These are phyloP conservation scores for Pythium vanterpoolii DNA, from an alignment of 352 stramenopile species.

Conservation along the genomic window DNA sequence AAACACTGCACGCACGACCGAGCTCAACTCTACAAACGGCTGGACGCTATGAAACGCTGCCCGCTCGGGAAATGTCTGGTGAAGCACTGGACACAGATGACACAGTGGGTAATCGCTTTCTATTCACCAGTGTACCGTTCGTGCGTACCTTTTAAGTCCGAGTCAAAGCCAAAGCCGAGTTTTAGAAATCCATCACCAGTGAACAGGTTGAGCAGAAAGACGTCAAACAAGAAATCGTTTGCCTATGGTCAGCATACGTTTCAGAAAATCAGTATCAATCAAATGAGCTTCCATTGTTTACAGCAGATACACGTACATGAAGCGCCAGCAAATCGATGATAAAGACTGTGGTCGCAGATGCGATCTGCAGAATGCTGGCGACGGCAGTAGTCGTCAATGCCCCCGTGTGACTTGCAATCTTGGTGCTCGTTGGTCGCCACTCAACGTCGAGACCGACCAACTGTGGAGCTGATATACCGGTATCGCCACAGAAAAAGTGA, in stretches of 20 bases:
- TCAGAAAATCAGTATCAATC: not conserved
- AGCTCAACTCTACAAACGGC: slow-evolving; percentile 53
- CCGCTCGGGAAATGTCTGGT: slow-evolving; percentile 64
- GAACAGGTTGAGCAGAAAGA: slow-evolving; percentile 40
- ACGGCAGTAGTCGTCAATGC: slow-evolving; percentile 27
- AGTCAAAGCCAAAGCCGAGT: slow-evolving; percentile 65
- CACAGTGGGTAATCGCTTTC: not conserved
- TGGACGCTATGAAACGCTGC: slow-evolving; percentile 30
- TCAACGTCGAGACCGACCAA: slow-evolving; percentile 64
- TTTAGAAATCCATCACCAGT: slow-evolving; percentile 38
- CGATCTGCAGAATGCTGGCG: slow-evolving; percentile 66
- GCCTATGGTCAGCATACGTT: slow-evolving; percentile 16
- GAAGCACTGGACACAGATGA: slow-evolving; percentile 32
- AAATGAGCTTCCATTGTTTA: not conserved
- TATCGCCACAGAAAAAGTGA: slow-evolving; percentile 25
- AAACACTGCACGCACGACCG: slow-evolving; percentile 24
- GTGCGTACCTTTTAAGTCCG: slow-evolving; percentile 55
- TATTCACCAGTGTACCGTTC: not conserved
- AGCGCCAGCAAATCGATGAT: slow-evolving; percentile 55
- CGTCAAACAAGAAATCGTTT: slow-evolving; percentile 42
- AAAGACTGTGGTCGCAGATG: slow-evolving; percentile 39
- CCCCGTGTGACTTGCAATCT: slow-evolving; percentile 24
- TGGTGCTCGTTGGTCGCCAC: slow-evolving; percentile 46
- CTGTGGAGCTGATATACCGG: too few relatives aligned
- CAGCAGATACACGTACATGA: slow-evolving; percentile 33